Conservation (phyloP, 768 basidiomycete species). For the Suillus fuscotomentosus region DNA sequence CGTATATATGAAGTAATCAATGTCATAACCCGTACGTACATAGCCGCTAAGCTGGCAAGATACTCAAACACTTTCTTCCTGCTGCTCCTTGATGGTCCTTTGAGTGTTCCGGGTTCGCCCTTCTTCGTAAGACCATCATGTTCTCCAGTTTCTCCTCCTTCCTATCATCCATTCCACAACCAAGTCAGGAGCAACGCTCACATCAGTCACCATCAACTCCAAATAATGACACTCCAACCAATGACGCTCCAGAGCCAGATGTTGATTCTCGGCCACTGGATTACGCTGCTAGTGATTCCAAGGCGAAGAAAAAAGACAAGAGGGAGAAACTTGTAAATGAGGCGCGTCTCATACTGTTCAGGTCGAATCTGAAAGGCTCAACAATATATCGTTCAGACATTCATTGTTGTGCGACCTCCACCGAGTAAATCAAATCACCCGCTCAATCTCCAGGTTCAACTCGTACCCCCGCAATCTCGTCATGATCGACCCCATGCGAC, state of each 20-base stretch:
- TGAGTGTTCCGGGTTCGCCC: conserved; percentile 1
- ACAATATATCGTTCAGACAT: conserved; percentile 51
- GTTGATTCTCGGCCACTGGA: conserved; percentile 7
- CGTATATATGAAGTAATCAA: neutral
- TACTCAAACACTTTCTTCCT: neutral
- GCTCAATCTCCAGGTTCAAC: conserved; percentile 88
- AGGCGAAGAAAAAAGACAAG: conserved; percentile 47
- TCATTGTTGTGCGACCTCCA: conserved; percentile 90
- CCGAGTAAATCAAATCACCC: conserved; percentile 84
- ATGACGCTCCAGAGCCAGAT: conserved; percentile 6
- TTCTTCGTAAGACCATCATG: conserved; percentile 32
- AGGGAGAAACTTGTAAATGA: conserved; percentile 45
- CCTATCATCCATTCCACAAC: conserved; percentile 47
- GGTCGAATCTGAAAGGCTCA: conserved; percentile 3
- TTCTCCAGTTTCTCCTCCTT: conserved; percentile 52
- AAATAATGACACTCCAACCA: conserved; percentile 7
- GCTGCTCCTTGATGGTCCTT: conserved; percentile 4
- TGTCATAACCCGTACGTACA: neutral
- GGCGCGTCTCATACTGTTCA: conserved; percentile 30
- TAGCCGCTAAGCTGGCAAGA: neutral
- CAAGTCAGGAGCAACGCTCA: conserved; percentile 21
- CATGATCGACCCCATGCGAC: conserved; percentile 34
- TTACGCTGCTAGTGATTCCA: conserved; percentile 27
- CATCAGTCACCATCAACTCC: conserved; percentile 19
- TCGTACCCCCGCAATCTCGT: conserved; percentile 63